A percentile compares a stretch with the other conserved stretches of the same genome.
Evolutionary conservation across 768 basidiomycete genomes (phyloP).

Genomic region (Naganishia antarctica): DNA sequence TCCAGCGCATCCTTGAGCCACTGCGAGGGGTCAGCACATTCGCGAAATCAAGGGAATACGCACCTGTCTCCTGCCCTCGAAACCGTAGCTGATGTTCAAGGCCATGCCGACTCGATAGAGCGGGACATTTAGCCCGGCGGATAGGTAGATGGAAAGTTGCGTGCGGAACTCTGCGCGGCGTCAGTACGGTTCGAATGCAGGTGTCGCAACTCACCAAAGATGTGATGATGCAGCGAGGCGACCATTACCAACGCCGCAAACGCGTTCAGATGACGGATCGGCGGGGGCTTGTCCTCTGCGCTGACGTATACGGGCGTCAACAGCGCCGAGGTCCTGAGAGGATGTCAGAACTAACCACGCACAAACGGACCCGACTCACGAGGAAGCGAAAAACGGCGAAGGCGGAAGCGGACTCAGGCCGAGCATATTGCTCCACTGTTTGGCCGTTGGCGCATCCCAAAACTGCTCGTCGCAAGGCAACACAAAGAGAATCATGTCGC

Average conservation of each 20-base stretch:
- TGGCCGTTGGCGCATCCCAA: slow-evolving; percentile 17
- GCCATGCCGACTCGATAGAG: slow-evolving; percentile 21
- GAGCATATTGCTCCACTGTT: slow-evolving; percentile 23
- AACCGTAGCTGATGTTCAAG: slow-evolving; percentile 16
- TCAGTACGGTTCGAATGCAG: not conserved
- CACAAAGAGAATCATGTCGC: slow-evolving; percentile 21
- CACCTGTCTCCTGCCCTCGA: slow-evolving; percentile 25
- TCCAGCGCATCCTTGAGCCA: slow-evolving; percentile 25
- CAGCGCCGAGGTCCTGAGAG: slow-evolving; percentile 1
- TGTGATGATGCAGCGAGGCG: slow-evolving; percentile 22
- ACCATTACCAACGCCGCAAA: slow-evolving; percentile 23
- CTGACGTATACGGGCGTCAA: slow-evolving; percentile 21
- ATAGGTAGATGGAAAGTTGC: slow-evolving; percentile 16
- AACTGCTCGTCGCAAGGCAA: slow-evolving; percentile 22
- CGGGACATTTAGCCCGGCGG: slow-evolving; percentile 14
- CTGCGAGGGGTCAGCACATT: not conserved
- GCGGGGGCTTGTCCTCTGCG: slow-evolving; percentile 9
- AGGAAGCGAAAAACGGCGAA: slow-evolving; percentile 21
- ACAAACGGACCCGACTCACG: not conserved
- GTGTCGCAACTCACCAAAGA: slow-evolving; percentile 3
- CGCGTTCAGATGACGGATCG: slow-evolving; percentile 20
- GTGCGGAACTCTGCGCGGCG: slow-evolving; percentile 9
- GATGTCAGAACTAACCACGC: not conserved
- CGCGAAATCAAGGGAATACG: not conserved
- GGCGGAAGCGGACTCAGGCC: slow-evolving; percentile 19